Base-by-base conservation (phyloP, 2,329 filamentous ascomycete species). In the Sclerotinia minor region DNA sequence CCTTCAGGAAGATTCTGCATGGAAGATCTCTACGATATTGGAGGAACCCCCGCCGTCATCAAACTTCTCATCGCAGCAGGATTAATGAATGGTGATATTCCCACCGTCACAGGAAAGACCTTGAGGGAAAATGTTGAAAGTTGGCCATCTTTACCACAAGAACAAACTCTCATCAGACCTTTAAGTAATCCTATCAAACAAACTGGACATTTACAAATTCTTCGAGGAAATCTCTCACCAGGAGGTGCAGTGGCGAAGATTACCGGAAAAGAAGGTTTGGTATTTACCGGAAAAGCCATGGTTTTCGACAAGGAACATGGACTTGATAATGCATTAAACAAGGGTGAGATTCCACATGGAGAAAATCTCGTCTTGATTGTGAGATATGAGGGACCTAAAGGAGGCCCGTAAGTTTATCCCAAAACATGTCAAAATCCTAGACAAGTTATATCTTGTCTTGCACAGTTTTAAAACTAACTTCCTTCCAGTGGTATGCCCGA, bases 171-270 rank as follows among this genome's bases (percentile, higher is more conserved):
- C 77, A 96, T 98, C 78, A 87, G 90, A 7, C 88, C 91, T 0
- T 82, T 97, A 11, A 83, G 85, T 69, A 87, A 89, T 72, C 90
- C 90, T 13, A 90, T 93, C 83, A 97, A 97, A 78, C 72, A 83
- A 1, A 92, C 89, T 0, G 94, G 94, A 54, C 94, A 98, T 78
- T 85, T 98, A 69, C 92, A 94, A 78, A 91, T 98, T 69, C 84
- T 98, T 4, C 86, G 87, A 69, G 94, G 94, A 26, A 97, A 96
- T 78, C 84, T 97, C 44, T 92, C 94, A 3, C 94, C 94, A 1
- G 90, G 88, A 15, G 94, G 94, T 45, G 91, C 94, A 0, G 94
- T 98, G 1, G 94, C 93, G 69, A 98, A 98, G 80, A 97, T 98
- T 79, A 97, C 94, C 0, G 94, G 94, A 47, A 97, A 97, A 78